Percentiles rank a stretch among this genome's conserved stretches.
These are phyloP conservation scores for Fusarium sp. DNA, from an alignment of 2,329 filamentous ascomycete species.

Conservation along the genomic window DNA sequence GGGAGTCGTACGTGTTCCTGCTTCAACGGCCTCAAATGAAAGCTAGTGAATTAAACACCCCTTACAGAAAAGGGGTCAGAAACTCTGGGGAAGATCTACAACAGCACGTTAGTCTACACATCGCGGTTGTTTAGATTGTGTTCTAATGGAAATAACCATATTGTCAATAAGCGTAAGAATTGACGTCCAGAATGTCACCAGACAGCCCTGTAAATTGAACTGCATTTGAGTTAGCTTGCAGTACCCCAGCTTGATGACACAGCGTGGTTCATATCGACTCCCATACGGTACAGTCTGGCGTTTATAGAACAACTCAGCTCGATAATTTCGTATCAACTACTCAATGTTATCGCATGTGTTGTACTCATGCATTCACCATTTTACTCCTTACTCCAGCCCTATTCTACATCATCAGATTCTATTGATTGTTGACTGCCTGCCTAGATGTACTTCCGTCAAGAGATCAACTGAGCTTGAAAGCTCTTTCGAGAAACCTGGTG, in stretches of 20 bases:
- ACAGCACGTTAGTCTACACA: background rate
- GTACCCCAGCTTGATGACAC: background rate
- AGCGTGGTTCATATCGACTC: background rate
- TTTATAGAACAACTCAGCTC: background rate
- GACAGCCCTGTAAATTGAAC: background rate
- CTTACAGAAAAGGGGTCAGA: conserved; percentile 12
- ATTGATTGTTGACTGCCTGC: background rate
- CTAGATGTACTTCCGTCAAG: background rate
- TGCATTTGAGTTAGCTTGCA: background rate
- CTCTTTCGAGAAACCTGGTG: background rate
- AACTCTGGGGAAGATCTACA: conserved; percentile 32
- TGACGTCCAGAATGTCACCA: background rate
- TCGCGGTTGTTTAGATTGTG: background rate
- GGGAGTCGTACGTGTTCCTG: conserved; percentile 4
- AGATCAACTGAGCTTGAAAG: background rate
- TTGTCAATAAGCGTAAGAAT: background rate
- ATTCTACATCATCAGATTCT: background rate
- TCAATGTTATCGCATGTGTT: background rate
- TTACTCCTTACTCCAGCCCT: background rate
- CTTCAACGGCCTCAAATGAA: conserved; percentile 5
- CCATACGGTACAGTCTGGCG: background rate
- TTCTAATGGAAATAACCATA: background rate
- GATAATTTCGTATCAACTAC: background rate
- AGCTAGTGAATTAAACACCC: conserved; percentile 11
- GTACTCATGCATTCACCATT: background rate